Evolutionary conservation across 768 basidiomycete genomes (phyloP).

Genomic region (Boletus sensibilis): DNA sequence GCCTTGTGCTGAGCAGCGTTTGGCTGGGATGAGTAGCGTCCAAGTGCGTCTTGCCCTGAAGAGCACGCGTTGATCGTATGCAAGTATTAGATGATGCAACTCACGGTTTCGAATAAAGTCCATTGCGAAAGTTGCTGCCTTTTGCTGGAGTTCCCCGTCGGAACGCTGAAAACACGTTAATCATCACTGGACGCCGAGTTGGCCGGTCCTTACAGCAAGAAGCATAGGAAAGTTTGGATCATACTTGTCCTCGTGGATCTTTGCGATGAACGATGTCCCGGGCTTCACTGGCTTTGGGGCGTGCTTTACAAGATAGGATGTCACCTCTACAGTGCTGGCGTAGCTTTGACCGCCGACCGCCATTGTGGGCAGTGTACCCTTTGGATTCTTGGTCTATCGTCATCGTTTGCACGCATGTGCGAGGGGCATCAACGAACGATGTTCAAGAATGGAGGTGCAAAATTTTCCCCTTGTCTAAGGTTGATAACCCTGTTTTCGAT

Average conservation of each 20-base stretch:
- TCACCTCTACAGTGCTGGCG: conserved; percentile 42
- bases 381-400: conserved; percentile 39
- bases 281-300: conserved; percentile 38
- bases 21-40: conserved; percentile 34
- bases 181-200: not conserved
- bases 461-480: conserved; percentile 49
- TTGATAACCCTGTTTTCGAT: conserved; percentile 39
- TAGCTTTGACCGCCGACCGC: conserved; percentile 35
- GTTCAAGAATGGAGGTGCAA: conserved; percentile 44
- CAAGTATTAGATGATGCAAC: conserved; percentile 19
- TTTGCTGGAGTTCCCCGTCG: conserved; percentile 45
- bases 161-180: conserved; percentile 36
- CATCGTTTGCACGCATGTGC: not conserved
- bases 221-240: conserved; percentile 55
- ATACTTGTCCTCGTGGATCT: conserved; percentile 43
- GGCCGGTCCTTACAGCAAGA: conserved; percentile 34
- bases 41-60: conserved; percentile 45
- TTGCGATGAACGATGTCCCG: conserved; percentile 37
- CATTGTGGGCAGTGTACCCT: conserved; percentile 45
- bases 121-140: conserved; percentile 32
- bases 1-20: conserved; percentile 38
- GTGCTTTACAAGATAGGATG: conserved; percentile 40
- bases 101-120: conserved; percentile 41
- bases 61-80: not conserved
- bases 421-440: conserved; percentile 28